Percentiles rank a stretch among this genome's conserved stretches.
phyloP scores from a whole-genome alignment of 441 rosid genomes.

The Mallotus japonicus region DNA sequence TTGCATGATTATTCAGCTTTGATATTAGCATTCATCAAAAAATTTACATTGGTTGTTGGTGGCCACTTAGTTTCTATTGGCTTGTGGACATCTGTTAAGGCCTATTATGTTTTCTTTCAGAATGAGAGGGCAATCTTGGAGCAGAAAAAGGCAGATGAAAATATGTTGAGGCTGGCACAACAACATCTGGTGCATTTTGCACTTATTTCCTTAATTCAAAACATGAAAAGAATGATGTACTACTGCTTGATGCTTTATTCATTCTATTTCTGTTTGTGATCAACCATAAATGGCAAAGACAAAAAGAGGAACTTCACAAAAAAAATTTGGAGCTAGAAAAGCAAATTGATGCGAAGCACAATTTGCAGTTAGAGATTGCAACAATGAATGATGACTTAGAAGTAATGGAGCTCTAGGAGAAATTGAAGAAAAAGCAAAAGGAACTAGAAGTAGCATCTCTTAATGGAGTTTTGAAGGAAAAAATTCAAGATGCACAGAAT shows the following conservation, averaged over 20 bases:
- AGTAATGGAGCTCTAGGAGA: slow-evolving; percentile 52
- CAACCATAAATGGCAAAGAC: slow-evolving; percentile 39
- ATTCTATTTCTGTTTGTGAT: slow-evolving; percentile 7
- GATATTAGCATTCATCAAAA: background rate
- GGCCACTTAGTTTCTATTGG: too few species aligned
- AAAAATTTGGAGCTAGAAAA: slow-evolving; percentile 51
- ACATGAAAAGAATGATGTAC: background rate
- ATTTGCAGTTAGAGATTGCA: slow-evolving; percentile 66
- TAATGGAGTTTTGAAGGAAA: slow-evolving; percentile 53
- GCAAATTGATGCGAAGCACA: slow-evolving; percentile 58
- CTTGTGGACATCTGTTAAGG: too few species aligned
- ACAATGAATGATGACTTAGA: slow-evolving; percentile 42
- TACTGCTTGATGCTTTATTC: background rate
- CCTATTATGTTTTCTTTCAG: slow-evolving; percentile 27
- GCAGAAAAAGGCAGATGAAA: slow-evolving; percentile 60
- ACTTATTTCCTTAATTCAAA: background rate
- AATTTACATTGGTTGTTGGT: too few species aligned
- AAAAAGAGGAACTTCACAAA: slow-evolving; percentile 50
- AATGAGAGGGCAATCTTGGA: slow-evolving; percentile 59
- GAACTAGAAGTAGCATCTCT: slow-evolving; percentile 33
- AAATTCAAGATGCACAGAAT: slow-evolving; percentile 61
- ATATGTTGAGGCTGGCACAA: slow-evolving; percentile 48
- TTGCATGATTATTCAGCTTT: background rate
- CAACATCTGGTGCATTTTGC: slow-evolving; percentile 49
- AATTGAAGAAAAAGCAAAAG: slow-evolving; percentile 50